Evolutionary conservation across 768 basidiomycete genomes (phyloP), one percentile per base, ranked within the genome.

Genomic region (Tubosaeta sp.): DNA sequence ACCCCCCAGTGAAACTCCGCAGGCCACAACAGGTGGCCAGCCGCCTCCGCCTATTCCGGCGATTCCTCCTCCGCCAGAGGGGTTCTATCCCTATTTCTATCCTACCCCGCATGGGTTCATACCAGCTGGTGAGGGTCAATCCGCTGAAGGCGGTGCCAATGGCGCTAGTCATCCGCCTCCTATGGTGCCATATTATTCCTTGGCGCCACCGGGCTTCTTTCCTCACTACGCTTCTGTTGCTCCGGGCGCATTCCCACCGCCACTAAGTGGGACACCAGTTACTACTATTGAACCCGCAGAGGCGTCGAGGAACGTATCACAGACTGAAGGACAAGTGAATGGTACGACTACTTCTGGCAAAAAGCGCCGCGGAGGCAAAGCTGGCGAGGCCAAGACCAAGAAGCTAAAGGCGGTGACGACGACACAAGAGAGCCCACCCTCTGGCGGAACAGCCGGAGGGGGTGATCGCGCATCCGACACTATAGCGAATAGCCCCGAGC

Each of bases 31-130:
- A 6, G 48, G 33, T n/a, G 26, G 48, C 11, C 61, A 68, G 43
- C 60, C 65, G 27, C 52, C 65, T 11, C 61, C 69, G 7, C 52
- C 67, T 3, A 59, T 69, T 33, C 67, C 56, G 13, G 44, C 65
- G 38, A 52, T 69, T 46, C 43, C 62, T 5, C 54, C 72, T 0
- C 62, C 70, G 1, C 75, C 76, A 0, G 75, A 76, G 42, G 73
- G 73, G 6, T 77, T 74, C 50, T 76, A 71, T 57, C 71, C 74
- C n/a, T 74, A 71, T 50, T 72, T 67, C 46, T 75, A 74, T 52
- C 74, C 76, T 3, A 61, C 66, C 3, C 74, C 71, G 1, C 70
- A 71, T n/a, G 72, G 72, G 3, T 76, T 76, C 57, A 61, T 73
- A 22, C 66, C 70, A 0, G 65, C 72, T 6, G 62, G 70, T 27